Conservation (phyloP, 1,284 basidiomycete species). For the Leccinum solheimii region DNA sequence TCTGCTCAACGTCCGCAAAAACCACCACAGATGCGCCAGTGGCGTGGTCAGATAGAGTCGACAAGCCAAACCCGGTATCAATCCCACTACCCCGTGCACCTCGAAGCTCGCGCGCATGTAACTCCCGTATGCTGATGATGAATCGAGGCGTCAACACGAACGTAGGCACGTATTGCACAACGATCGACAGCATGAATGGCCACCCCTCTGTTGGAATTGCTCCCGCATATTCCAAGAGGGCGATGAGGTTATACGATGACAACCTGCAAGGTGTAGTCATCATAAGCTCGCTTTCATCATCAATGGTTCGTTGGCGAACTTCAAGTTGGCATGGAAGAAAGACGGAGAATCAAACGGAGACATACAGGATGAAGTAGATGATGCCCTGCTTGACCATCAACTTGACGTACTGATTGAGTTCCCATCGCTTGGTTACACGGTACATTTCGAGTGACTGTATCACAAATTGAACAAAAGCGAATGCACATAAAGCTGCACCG, state of each 20-base stretch:
- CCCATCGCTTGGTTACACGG: neutral
- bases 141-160: too few relatives aligned
- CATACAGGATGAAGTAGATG: slow-evolving; percentile 5
- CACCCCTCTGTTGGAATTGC: neutral
- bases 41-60: neutral
- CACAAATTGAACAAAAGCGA: neutral
- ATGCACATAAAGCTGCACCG: neutral
- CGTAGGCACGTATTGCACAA: too few relatives aligned
- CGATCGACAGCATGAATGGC: neutral
- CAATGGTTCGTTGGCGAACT: too few relatives aligned
- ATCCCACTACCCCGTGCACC: too few relatives aligned
- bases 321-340: too few relatives aligned
- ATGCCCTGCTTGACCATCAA: neutral
- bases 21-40: neutral
- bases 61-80: neutral
- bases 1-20: neutral
- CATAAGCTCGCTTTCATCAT: neutral
- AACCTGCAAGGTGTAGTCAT: neutral
- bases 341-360: neutral
- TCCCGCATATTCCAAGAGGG: neutral
- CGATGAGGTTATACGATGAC: neutral
- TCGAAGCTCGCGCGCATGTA: neutral
- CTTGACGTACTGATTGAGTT: neutral
- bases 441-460: neutral
- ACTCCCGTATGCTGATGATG: too few relatives aligned